Percentiles rank a stretch among this genome's conserved stretches.
These are phyloP conservation scores for Phytopythium cucurbitacearum DNA, from an alignment of 352 stramenopile species.

Conservation along the genomic window DNA sequence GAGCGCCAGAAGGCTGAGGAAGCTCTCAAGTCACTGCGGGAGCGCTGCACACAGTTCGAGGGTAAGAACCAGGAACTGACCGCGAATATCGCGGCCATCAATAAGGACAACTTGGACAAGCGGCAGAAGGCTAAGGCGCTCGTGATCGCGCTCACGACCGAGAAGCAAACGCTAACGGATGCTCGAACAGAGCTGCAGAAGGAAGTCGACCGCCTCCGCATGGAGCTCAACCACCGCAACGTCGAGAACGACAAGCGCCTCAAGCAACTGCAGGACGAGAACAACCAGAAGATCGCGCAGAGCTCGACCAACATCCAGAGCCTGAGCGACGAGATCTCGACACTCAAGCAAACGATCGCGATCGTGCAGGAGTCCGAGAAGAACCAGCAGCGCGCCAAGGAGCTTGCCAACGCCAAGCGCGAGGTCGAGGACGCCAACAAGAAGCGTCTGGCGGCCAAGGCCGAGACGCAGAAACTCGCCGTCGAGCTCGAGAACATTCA, in stretches of 20 bases:
- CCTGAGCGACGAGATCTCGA: slow-evolving; percentile 54
- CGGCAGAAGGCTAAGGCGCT: slow-evolving; percentile 68
- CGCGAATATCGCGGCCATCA: slow-evolving; percentile 31
- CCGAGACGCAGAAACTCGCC: slow-evolving; percentile 75
- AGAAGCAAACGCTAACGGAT: slow-evolving; percentile 56
- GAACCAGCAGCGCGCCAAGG: slow-evolving; percentile 62
- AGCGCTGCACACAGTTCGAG: slow-evolving; percentile 35
- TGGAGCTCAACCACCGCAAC: slow-evolving; percentile 76
- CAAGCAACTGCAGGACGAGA: slow-evolving; percentile 59
- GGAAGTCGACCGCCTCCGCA: slow-evolving; percentile 65
- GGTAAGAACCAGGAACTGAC: slow-evolving; percentile 55
- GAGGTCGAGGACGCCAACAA: slow-evolving; percentile 82
- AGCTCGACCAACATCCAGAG: slow-evolving; percentile 38
- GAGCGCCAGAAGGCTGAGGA: slow-evolving; percentile 48
- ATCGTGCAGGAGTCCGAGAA: slow-evolving; percentile 68
- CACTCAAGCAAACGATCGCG: slow-evolving; percentile 49
- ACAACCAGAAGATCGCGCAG: slow-evolving; percentile 39
- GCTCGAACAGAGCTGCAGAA: slow-evolving; percentile 44
- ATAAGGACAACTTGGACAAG: slow-evolving; percentile 61
- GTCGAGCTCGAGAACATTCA: slow-evolving; percentile 70
- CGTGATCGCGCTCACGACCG: slow-evolving; percentile 56
- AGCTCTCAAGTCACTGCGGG: slow-evolving; percentile 24
- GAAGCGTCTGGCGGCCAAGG: slow-evolving; percentile 74
- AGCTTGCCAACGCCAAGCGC: slow-evolving; percentile 56
- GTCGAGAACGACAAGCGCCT: slow-evolving; percentile 62